phyloP scores from a whole-genome alignment of 2,329 filamentous ascomycete genomes.

The Annulohypoxylon truncatum region DNA sequence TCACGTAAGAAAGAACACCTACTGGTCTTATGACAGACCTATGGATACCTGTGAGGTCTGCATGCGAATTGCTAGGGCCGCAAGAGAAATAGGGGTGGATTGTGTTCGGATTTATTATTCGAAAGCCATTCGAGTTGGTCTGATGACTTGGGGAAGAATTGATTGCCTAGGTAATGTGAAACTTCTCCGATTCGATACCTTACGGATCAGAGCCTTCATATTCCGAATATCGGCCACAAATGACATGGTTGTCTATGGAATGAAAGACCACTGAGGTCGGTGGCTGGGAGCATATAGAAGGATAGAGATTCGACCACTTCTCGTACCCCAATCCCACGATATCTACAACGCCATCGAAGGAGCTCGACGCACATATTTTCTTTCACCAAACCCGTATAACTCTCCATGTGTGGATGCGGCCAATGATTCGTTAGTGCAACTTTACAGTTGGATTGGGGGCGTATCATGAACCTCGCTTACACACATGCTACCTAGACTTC shows the following conservation, averaged over 20 bases:
- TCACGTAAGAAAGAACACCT: conserved; percentile 9
- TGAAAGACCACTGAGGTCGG: neutral
- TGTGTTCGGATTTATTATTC: neutral
- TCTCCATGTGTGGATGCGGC: neutral
- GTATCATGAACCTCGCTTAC: neutral
- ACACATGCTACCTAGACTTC: neutral
- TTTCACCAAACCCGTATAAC: neutral
- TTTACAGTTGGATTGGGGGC: neutral
- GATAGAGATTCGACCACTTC: neutral
- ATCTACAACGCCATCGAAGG: neutral
- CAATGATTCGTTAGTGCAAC: neutral
- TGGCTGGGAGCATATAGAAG: neutral
- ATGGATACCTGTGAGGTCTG: neutral
- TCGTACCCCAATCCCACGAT: neutral
- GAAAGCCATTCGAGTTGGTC: neutral
- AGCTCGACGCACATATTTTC: neutral
- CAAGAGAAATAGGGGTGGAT: neutral
- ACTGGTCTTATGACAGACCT: conserved; percentile 2
- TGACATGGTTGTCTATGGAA: neutral
- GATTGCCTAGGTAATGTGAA: neutral
- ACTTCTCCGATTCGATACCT: neutral
- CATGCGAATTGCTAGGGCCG: neutral
- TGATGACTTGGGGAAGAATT: neutral
- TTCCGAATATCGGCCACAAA: neutral
- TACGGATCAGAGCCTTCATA: neutral